Percentiles rank a stretch among this genome's conserved stretches.
These are phyloP conservation scores for Malus orientalis DNA, from an alignment of 306 rosid species.

Conservation along the genomic window DNA sequence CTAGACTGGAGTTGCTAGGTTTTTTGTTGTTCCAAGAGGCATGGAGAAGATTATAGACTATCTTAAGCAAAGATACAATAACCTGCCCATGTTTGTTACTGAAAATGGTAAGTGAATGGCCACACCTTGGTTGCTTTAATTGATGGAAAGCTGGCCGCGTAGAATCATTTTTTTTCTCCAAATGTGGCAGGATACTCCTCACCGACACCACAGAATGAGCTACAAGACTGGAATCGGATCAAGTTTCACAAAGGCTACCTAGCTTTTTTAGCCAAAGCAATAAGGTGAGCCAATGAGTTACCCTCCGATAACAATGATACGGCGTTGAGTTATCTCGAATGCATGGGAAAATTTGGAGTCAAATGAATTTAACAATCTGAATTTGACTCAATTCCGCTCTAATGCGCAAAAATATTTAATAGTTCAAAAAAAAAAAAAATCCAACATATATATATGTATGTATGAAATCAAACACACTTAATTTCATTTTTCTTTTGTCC, in stretches of 20 bases:
- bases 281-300: slow-evolving; percentile 29
- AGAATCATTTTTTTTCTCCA: background rate
- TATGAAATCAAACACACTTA: too few relatives aligned
- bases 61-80: slow-evolving; percentile 39
- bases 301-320: background rate
- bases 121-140: background rate
- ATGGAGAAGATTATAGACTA: slow-evolving; percentile 47
- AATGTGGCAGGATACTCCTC: slow-evolving; percentile 32
- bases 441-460: too few relatives aligned
- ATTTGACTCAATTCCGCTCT: too few relatives aligned
- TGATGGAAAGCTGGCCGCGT: background rate
- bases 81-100: slow-evolving; percentile 47
- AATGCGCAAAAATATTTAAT: too few relatives aligned
- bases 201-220: background rate
- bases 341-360: too few relatives aligned
- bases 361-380: too few relatives aligned
- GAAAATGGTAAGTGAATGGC: slow-evolving; percentile 50
- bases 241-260: slow-evolving; percentile 50
- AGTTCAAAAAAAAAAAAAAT: too few relatives aligned
- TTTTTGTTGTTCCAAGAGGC: slow-evolving; percentile 62
- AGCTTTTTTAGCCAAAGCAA: slow-evolving; percentile 39
- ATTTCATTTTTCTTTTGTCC: background rate
- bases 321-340: too few relatives aligned
- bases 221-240: slow-evolving; percentile 42
- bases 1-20: slow-evolving; percentile 42